Evolutionary conservation across 148 eudicot genomes (phyloP).

Genomic region (Fagopyrum tataricum): DNA sequence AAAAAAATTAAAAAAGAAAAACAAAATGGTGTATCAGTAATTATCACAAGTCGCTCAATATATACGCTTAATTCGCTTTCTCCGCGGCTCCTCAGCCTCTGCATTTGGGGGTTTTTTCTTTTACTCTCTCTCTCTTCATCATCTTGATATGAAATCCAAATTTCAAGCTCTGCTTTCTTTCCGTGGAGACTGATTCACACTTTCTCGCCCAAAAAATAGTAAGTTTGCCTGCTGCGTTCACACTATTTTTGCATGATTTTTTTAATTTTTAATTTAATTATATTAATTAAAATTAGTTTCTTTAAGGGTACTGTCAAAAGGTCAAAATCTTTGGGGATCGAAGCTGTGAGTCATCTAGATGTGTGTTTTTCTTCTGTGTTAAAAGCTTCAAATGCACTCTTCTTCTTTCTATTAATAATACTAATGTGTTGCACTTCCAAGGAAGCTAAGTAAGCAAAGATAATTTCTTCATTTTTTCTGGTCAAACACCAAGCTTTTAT

Average conservation of each 20-base stretch:
- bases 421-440: neutral
- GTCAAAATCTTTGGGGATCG: slow-evolving; percentile 7
- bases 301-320: neutral
- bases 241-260: neutral
- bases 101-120: slow-evolving; percentile 14
- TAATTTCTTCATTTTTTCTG: neutral
- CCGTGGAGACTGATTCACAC: neutral
- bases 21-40: neutral
- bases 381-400: slow-evolving; percentile 3
- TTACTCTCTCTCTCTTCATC: neutral
- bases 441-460: neutral
- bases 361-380: slow-evolving; percentile 6
- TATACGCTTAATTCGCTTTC: slow-evolving; percentile 4
- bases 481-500: slow-evolving; percentile 16
- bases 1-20: neutral
- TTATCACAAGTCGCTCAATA: neutral
- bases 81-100: slow-evolving; percentile 19
- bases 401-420: neutral
- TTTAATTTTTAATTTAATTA: neutral
- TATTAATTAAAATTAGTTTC: neutral
- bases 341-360: neutral
- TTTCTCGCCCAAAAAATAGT: neutral
- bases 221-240: neutral
- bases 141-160: neutral
- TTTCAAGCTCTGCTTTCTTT: slow-evolving; percentile 5